These are phyloP conservation scores for Aspergillus hancockii DNA, from an alignment of 495 filamentous ascomycete species.

Conservation along the genomic window DNA sequence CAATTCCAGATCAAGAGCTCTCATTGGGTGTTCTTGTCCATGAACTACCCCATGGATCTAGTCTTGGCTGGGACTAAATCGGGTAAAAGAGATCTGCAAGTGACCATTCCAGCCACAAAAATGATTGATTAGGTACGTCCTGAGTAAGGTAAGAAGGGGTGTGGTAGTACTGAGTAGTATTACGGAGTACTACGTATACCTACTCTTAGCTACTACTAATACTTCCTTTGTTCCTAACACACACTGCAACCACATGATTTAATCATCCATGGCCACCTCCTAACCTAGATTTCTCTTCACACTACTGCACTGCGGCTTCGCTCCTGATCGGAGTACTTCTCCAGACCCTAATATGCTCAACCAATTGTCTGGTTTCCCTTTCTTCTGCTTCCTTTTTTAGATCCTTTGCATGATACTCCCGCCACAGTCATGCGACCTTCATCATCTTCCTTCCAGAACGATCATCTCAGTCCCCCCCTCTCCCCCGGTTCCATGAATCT, in stretches of 20 bases:
- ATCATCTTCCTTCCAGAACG: neutral
- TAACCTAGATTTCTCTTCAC: neutral
- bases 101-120: too few species aligned
- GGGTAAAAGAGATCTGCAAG: too few species aligned
- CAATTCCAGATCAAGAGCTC: too few species aligned
- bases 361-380: neutral
- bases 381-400: conserved; percentile 3
- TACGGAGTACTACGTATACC: too few species aligned
- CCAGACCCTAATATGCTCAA: neutral
- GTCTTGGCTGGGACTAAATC: too few species aligned
- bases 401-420: neutral
- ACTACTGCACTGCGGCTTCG: neutral
- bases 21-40: too few species aligned
- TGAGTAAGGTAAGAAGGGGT: neutral
- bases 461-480: neutral
- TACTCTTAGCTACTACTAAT: too few species aligned
- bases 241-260: neutral
- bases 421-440: neutral
- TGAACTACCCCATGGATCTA: too few species aligned
- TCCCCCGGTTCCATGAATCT: conserved; percentile 22
- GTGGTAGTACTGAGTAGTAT: neutral
- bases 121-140: neutral
- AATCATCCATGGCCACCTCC: neutral
- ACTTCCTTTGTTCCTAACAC: too few species aligned
- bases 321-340: neutral